These are phyloP conservation scores for Chrysopogon serrulatus DNA, from an alignment of 176 grass and related monocot species.

Conservation along the genomic window DNA sequence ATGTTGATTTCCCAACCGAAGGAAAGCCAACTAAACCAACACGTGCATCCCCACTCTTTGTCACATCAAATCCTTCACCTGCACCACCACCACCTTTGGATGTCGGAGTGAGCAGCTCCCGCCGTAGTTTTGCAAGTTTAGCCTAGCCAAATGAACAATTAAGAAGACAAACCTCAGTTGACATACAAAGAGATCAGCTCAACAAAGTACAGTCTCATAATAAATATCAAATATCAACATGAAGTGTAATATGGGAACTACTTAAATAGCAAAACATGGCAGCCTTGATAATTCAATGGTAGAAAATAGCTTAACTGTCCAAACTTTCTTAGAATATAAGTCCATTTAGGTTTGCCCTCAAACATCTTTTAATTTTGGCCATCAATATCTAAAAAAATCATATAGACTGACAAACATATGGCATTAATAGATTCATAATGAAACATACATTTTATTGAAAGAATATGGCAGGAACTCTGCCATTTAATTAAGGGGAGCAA, in stretches of 20 bases:
- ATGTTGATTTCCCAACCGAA: constrained; percentile 95
- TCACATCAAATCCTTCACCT: constrained; percentile 98
- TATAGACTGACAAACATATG: neutral
- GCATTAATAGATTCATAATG: neutral
- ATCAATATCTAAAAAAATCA: neutral
- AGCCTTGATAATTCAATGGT: neutral
- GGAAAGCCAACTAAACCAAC: constrained; percentile 96
- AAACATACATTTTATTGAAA: neutral
- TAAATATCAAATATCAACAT: neutral
- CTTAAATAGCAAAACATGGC: neutral
- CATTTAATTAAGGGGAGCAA: too few relatives aligned
- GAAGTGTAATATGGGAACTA: neutral
- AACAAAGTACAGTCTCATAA: neutral
- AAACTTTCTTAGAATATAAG: neutral
- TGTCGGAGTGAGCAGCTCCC: constrained; percentile 78
- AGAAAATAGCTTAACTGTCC: neutral
- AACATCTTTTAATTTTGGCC: neutral
- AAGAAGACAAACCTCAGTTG: neutral
- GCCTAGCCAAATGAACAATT: constrained; percentile 50
- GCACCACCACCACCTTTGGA: constrained; percentile 81
- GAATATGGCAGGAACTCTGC: too few relatives aligned
- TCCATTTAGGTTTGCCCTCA: neutral
- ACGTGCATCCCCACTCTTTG: constrained; percentile 92
- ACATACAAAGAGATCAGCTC: neutral
- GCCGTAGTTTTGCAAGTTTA: constrained; percentile 88